Conservation (phyloP, 1,284 basidiomycete species). For the Ustilago tritici region DNA sequence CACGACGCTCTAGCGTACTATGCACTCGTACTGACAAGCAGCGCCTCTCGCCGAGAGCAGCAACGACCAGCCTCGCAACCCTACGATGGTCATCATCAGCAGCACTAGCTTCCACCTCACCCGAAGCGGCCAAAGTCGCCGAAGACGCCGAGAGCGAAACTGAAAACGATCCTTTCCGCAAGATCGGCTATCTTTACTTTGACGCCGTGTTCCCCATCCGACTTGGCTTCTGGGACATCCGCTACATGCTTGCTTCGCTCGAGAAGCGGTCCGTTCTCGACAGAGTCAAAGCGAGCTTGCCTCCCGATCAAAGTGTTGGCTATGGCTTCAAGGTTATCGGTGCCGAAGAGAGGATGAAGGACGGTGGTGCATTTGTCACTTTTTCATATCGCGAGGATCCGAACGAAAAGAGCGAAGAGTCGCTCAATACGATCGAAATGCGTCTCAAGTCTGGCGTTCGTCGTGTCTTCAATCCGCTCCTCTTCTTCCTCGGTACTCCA, state of each 20-base stretch:
- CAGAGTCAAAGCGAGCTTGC: constrained; percentile 51
- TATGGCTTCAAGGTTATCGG: constrained; percentile 63
- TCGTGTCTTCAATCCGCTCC: constrained; percentile 43
- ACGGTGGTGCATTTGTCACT: constrained; percentile 60
- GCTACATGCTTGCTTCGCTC: constrained; percentile 49
- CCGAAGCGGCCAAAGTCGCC: constrained; percentile 49
- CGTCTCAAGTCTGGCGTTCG: constrained; percentile 50
- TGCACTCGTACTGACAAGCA: not conserved
- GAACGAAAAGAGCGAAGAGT: constrained; percentile 41
- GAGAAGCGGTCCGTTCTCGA: constrained; percentile 49
- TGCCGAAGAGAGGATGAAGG: constrained; percentile 58
- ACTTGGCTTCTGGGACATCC: constrained; percentile 59
- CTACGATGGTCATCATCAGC: constrained; percentile 44
- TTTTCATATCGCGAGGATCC: constrained; percentile 48
- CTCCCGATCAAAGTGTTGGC: constrained; percentile 48
- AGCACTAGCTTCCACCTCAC: constrained; percentile 40
- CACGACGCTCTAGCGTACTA: not conserved
- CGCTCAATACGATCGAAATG: constrained; percentile 55
- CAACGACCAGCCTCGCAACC: not conserved
- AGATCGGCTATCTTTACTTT: constrained; percentile 59
- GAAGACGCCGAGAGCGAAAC: constrained; percentile 47
- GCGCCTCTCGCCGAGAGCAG: not conserved
- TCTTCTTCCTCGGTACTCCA: constrained; percentile 51
- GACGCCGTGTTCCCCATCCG: constrained; percentile 64
- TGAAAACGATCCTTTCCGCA: constrained; percentile 50